Conservation (phyloP, 208 protist genomes). For the Balamuthia mandrillaris region DNA sequence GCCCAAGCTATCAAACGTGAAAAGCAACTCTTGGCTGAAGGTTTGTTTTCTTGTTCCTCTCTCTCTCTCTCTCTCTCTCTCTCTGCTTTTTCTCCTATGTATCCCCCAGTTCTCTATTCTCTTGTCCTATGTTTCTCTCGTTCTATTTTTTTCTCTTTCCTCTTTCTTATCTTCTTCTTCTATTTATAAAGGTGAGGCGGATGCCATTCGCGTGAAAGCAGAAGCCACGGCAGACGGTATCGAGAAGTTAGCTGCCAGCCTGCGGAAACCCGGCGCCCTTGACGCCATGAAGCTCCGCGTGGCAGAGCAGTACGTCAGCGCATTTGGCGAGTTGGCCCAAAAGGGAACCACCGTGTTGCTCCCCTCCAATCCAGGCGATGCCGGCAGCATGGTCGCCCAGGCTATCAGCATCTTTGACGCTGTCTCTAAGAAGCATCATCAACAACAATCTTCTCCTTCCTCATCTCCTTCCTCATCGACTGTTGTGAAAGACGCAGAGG, state of each 20-base stretch:
- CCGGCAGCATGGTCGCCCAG: conserved; percentile 83
- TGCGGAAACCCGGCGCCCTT: neutral
- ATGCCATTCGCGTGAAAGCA: conserved; percentile 40
- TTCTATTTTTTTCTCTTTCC: too few relatives aligned
- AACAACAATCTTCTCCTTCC: neutral
- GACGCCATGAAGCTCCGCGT: conserved; percentile 47
- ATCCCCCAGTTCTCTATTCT: neutral
- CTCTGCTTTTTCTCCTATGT: neutral
- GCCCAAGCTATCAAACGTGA: neutral
- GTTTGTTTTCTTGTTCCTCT: neutral
- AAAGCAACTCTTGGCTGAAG: neutral
- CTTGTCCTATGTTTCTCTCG: too few relatives aligned
- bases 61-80: neutral
- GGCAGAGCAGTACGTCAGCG: conserved; percentile 57
- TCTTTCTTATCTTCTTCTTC: too few relatives aligned
- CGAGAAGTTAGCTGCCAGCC: neutral
- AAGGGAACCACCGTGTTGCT: conserved; percentile 90
- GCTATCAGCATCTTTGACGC: conserved; percentile 69
- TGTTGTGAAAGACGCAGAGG: neutral
- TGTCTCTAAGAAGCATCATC: neutral
- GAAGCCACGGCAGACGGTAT: conserved; percentile 41
- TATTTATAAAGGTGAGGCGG: conserved; percentile 51
- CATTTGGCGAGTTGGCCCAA: conserved; percentile 58
- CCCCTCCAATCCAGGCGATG: conserved; percentile 83
- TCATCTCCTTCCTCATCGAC: neutral